Percentiles rank a stretch among this genome's conserved stretches.
Evolutionary conservation across 1,139 yeast genomes (phyloP).

Genomic region (Blastobotrys ciferrii): DNA sequence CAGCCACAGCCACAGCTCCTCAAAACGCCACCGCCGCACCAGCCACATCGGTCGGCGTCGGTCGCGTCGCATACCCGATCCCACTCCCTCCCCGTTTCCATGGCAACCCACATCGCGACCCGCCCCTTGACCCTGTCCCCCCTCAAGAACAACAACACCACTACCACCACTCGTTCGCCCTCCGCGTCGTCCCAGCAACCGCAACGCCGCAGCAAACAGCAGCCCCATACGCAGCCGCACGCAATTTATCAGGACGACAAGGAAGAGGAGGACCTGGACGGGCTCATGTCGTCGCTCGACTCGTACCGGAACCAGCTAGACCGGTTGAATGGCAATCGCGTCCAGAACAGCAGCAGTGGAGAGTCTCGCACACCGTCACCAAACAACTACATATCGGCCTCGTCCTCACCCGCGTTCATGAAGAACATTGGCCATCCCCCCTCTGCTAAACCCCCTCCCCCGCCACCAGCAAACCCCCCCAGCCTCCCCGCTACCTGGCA

Average conservation of each 20-base stretch:
- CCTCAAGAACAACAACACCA: background rate
- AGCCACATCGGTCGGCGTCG: conserved; percentile 1
- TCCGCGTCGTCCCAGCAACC: conserved; percentile 10
- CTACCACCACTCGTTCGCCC: background rate
- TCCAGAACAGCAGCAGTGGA: background rate
- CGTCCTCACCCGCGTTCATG: conserved; percentile 12
- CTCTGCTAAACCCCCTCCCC: conserved; percentile 22
- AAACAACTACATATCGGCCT: conserved; percentile 2
- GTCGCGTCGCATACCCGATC: conserved; percentile 3
- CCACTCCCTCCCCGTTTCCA: conserved; percentile 5
- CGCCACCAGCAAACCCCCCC: conserved; percentile 20
- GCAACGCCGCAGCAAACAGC: conserved; percentile 5
- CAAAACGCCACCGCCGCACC: conserved; percentile 2
- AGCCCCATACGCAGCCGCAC: too few species aligned
- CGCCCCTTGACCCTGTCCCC: conserved; percentile 11
- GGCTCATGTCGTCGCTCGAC: conserved; percentile 20
- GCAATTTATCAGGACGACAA: too few species aligned
- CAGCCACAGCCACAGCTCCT: conserved; percentile 1
- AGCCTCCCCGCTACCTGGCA: conserved; percentile 17
- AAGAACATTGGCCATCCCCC: conserved; percentile 17
- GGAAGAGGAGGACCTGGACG: conserved; percentile 18
- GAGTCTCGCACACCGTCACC: background rate
- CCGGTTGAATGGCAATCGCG: conserved; percentile 11
- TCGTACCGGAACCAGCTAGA: conserved; percentile 19
- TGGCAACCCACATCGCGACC: conserved; percentile 8